A percentile compares a stretch with the other conserved stretches of the same genome.
These are phyloP conservation scores for Corymbia maculata DNA, from an alignment of 345 rosid genomes.

Conservation along the genomic window DNA sequence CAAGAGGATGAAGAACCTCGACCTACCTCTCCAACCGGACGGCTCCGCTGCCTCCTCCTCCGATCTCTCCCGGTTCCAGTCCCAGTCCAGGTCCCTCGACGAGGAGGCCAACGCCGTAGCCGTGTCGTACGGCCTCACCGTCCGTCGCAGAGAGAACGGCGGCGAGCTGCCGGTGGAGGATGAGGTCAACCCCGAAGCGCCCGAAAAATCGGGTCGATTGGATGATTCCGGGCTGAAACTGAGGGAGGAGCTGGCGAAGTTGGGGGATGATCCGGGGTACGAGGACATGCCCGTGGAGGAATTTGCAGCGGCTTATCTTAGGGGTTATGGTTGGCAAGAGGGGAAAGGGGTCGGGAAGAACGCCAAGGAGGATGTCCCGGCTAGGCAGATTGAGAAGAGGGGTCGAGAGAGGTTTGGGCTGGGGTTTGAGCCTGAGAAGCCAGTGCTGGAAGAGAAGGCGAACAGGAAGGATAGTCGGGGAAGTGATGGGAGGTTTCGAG, in stretches of 20 bases:
- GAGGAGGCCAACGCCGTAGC: conserved; percentile 1
- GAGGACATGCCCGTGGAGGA: conserved; percentile 77
- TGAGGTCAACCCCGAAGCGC: neutral
- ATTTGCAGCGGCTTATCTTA: conserved; percentile 58
- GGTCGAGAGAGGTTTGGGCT: conserved; percentile 55
- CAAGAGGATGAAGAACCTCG: conserved; percentile 63
- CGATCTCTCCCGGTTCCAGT: conserved; percentile 35
- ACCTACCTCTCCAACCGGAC: conserved; percentile 28
- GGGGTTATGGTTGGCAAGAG: conserved; percentile 85
- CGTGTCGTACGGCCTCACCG: conserved; percentile 51
- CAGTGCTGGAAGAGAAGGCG: neutral
- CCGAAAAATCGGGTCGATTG: conserved; percentile 1
- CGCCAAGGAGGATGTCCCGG: conserved; percentile 57
- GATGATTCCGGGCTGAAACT: conserved; percentile 27
- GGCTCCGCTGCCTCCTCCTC: conserved; percentile 18
- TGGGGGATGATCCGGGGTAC: conserved; percentile 58
- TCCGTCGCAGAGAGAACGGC: conserved; percentile 20
- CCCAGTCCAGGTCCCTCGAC: conserved; percentile 16
- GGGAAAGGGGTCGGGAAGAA: conserved; percentile 81
- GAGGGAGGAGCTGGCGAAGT: conserved; percentile 31
- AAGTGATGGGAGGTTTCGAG: conserved; percentile 14
- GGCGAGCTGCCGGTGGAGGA: neutral
- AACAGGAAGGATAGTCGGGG: neutral
- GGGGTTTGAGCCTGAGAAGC: neutral
- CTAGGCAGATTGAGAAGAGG: conserved; percentile 44